These are phyloP conservation scores for Zygotorulaspora danielsina DNA, from an alignment of 805 yeast species.

Conservation along the genomic window DNA sequence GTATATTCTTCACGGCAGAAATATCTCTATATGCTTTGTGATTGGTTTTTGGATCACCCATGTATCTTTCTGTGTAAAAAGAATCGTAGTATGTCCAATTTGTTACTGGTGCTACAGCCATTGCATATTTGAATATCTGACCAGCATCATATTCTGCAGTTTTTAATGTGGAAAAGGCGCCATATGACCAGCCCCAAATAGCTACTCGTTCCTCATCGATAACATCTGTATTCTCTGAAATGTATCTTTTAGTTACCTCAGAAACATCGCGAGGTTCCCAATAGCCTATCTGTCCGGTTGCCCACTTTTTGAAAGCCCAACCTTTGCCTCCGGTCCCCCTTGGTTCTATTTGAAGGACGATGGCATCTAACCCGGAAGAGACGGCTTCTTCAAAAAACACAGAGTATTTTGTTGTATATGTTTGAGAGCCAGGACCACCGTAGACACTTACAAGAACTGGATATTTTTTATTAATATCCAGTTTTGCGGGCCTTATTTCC, in stretches of 20 bases:
- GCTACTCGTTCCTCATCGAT: conserved; percentile 56
- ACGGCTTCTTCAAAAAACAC: conserved; percentile 58
- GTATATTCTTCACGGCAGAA: conserved; percentile 41
- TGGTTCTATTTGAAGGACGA: conserved; percentile 69
- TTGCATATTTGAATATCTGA: conserved; percentile 62
- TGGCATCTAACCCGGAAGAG: conserved; percentile 52
- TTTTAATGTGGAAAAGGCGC: conserved; percentile 73
- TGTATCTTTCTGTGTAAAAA: conserved; percentile 73
- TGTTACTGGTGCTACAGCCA: conserved; percentile 84
- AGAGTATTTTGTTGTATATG: conserved; percentile 44
- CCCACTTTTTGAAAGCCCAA: conserved; percentile 59
- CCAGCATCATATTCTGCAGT: conserved; percentile 66
- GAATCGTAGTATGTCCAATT: conserved; percentile 74
- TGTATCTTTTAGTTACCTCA: conserved; percentile 47
- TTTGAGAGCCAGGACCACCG: conserved; percentile 80
- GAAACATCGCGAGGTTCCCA: conserved; percentile 75
- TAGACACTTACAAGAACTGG: conserved; percentile 67
- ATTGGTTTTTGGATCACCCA: conserved; percentile 53
- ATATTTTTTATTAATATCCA: conserved; percentile 46
- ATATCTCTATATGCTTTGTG: conserved; percentile 45
- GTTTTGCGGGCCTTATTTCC: conserved; percentile 59
- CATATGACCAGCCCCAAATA: conserved; percentile 88
- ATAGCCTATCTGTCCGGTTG: conserved; percentile 54
- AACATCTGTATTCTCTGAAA: conserved; percentile 38
- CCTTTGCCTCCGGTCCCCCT: conserved; percentile 80